Percentiles rank a stretch among this genome's conserved stretches.
These are phyloP conservation scores for Phyllosticta paracitricarpa DNA, from an alignment of 2,329 filamentous ascomycete genomes.

Conservation along the genomic window DNA sequence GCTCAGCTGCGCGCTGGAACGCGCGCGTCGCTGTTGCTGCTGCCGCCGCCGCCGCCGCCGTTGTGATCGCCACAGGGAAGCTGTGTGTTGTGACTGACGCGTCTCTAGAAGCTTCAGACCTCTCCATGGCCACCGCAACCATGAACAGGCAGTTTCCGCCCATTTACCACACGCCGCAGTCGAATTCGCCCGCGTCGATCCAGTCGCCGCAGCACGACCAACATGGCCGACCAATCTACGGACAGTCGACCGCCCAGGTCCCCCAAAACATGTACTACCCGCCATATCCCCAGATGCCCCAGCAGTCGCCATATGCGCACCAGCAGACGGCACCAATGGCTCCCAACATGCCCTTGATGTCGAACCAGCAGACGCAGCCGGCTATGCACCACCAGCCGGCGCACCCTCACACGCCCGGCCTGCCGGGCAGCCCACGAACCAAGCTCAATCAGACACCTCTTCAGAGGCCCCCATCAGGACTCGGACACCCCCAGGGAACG, in stretches of 20 bases:
- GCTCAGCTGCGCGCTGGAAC: neutral
- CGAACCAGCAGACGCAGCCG: constrained; percentile 34
- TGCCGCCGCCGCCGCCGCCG: no score
- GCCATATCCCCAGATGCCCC: constrained; percentile 42
- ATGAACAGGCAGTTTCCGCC: constrained; percentile 70
- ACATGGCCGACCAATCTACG: constrained; percentile 73
- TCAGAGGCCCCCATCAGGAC: constrained; percentile 46
- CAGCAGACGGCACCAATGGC: constrained; percentile 40
- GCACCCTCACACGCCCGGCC: constrained; percentile 43
- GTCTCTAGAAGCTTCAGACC: constrained; percentile 61
- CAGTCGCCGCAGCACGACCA: constrained; percentile 88
- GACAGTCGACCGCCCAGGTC: constrained; percentile 67
- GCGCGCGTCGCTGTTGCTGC: neutral
- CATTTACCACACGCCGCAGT: constrained; percentile 92
- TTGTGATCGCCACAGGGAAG: neutral
- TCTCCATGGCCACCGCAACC: constrained; percentile 53
- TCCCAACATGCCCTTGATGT: constrained; percentile 41
- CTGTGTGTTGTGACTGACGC: constrained; percentile 35
- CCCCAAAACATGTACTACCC: constrained; percentile 84
- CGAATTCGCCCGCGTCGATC: constrained; percentile 87
- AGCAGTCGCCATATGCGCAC: constrained; percentile 47
- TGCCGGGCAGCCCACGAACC: constrained; percentile 50
- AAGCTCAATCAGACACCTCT: constrained; percentile 41
- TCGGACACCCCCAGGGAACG: constrained; percentile 30
- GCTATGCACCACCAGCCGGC: constrained; percentile 32